Evolutionary conservation across 1,139 yeast species (phyloP).

Genomic region (Taiozyma sp.): DNA sequence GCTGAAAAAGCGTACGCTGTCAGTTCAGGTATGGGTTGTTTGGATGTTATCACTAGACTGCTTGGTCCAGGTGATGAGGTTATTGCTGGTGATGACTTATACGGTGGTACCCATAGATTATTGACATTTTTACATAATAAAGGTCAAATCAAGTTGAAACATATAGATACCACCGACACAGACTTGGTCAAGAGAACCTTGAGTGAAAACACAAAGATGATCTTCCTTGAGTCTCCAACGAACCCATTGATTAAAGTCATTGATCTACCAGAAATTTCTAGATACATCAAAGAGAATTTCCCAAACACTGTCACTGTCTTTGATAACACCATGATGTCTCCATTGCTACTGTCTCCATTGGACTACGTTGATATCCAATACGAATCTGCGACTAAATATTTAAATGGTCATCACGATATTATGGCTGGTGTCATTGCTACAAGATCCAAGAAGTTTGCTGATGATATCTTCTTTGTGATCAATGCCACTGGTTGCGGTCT

Average conservation of each 20-base stretch:
- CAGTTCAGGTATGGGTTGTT: slow-evolving; percentile 88
- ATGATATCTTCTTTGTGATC: slow-evolving; percentile 65
- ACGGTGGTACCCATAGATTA: slow-evolving; percentile 88
- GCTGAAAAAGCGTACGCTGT: slow-evolving; percentile 75
- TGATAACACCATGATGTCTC: slow-evolving; percentile 96
- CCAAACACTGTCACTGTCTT: slow-evolving; percentile 75
- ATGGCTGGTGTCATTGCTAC: slow-evolving; percentile 93
- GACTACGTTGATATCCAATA: slow-evolving; percentile 85
- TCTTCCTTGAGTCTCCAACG: slow-evolving; percentile 84
- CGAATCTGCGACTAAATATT: slow-evolving; percentile 87
- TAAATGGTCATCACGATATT: slow-evolving; percentile 91
- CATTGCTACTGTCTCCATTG: slow-evolving; percentile 77
- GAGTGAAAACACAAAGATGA: slow-evolving; percentile 55
- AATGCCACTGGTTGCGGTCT: slow-evolving; percentile 90
- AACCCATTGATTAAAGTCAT: slow-evolving; percentile 87
- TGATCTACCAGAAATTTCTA: slow-evolving; percentile 63
- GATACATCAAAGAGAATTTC: slow-evolving; percentile 58
- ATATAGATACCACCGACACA: slow-evolving; percentile 79
- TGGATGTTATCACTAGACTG: slow-evolving; percentile 74
- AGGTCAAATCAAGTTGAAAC: slow-evolving; percentile 65
- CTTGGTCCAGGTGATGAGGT: slow-evolving; percentile 78
- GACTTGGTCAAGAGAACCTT: slow-evolving; percentile 40
- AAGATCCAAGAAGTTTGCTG: slow-evolving; percentile 55
- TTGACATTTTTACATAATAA: slow-evolving; percentile 65
- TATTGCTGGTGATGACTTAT: slow-evolving; percentile 87